A percentile compares a stretch with the other conserved stretches of the same genome.
Conservation (phyloP, 116 monocot species). For the Trichopus zeylanicus region DNA sequence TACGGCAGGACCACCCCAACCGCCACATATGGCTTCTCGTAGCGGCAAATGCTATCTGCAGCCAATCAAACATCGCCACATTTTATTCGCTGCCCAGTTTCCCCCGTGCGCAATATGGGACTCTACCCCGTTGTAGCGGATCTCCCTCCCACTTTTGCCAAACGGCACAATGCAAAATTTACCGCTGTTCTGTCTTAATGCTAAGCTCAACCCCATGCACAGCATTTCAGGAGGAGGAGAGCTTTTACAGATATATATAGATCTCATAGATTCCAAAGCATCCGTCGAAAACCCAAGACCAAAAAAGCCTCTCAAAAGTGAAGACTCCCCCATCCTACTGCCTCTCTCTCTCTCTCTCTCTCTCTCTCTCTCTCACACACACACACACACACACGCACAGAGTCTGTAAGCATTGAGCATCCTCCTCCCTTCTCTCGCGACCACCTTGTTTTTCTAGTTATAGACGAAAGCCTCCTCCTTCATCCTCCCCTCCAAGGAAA, state of each 20-base stretch:
- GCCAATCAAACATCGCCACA: too few relatives aligned
- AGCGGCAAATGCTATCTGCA: too few relatives aligned
- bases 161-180: too few relatives aligned
- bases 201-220: not conserved
- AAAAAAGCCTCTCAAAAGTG: too few relatives aligned
- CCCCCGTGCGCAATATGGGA: too few relatives aligned
- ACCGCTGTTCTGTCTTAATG: not conserved
- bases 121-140: too few relatives aligned
- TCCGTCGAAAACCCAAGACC: not conserved
- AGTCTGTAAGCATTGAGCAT: not conserved
- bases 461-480: not conserved
- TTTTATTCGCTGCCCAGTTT: too few relatives aligned
- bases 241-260: too few relatives aligned
- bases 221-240: too few relatives aligned
- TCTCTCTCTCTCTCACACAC: not conserved
- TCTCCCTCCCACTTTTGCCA: too few relatives aligned
- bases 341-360: not conserved
- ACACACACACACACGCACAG: not conserved
- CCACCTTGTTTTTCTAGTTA: not conserved
- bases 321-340: too few relatives aligned
- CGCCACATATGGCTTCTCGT: not conserved
- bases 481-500: not conserved
- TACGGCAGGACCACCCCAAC: not conserved
- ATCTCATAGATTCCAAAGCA: not conserved
- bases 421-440: not conserved